Evolutionary conservation across 169 alveolate genomes (phyloP).

Genomic region (Eimeria praecox): DNA sequence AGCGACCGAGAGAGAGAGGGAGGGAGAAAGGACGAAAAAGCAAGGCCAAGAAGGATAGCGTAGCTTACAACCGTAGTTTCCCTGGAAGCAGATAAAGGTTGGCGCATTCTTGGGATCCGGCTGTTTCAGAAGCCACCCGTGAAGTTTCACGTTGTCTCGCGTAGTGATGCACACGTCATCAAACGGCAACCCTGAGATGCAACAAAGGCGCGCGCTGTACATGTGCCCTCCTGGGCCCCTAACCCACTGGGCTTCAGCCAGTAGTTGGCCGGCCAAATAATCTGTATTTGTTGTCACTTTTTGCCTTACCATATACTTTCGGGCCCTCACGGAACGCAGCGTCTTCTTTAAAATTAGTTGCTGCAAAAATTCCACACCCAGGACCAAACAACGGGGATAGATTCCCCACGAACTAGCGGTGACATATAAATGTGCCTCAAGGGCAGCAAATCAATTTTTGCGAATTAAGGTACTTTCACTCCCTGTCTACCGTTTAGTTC

Average conservation of each 20-base stretch:
- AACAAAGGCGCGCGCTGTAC: neutral
- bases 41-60: neutral
- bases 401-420: neutral
- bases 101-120: constrained; percentile 50
- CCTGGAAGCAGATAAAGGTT: constrained; percentile 78
- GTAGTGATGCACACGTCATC: constrained; percentile 57
- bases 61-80: constrained; percentile 44
- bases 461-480: neutral
- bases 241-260: neutral
- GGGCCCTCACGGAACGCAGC: neutral
- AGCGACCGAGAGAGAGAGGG: too few species aligned
- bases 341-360: neutral
- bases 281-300: neutral
- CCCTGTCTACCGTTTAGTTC: neutral
- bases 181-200: neutral
- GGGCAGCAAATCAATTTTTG: neutral
- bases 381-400: neutral
- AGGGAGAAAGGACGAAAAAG: neutral
- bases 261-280: neutral
- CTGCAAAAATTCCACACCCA: neutral
- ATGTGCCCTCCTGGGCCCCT: neutral
- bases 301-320: neutral
- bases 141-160: constrained; percentile 46
- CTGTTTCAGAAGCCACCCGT: constrained; percentile 38
- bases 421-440: neutral